phyloP scores from a whole-genome alignment of 2,329 filamentous ascomycete species.

The Alternaria dauci region DNA sequence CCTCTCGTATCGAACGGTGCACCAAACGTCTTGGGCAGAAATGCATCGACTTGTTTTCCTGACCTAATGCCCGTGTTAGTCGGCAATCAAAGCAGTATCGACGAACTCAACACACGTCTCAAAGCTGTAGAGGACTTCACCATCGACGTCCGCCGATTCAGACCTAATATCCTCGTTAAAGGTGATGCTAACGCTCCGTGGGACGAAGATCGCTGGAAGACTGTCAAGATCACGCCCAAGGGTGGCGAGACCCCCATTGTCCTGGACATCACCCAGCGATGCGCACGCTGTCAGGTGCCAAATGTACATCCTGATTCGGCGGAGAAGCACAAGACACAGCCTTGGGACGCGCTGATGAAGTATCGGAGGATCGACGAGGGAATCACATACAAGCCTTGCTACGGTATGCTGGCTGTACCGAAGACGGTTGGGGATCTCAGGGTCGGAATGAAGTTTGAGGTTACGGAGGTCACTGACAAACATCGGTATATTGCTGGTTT shows the following conservation, averaged over 20 bases:
- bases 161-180: slow-evolving; percentile 69
- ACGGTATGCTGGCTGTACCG: slow-evolving; percentile 71
- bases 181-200: slow-evolving; percentile 61
- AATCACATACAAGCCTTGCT: slow-evolving; percentile 70
- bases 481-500: slow-evolving; percentile 62
- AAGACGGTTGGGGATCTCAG: slow-evolving; percentile 64
- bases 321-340: slow-evolving; percentile 65
- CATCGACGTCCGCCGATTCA: slow-evolving; percentile 65
- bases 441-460: slow-evolving; percentile 67
- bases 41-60: slow-evolving; percentile 65
- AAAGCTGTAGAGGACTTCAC: slow-evolving; percentile 57
- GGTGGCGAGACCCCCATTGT: slow-evolving; percentile 45
- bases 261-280: slow-evolving; percentile 67
- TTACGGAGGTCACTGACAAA: slow-evolving; percentile 64
- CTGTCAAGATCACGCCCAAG: slow-evolving; percentile 55
- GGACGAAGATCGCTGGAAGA: slow-evolving; percentile 71
- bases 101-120: slow-evolving; percentile 66
- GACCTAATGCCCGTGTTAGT: slow-evolving; percentile 67
- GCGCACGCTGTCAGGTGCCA: slow-evolving; percentile 68
- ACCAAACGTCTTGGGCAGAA: slow-evolving; percentile 62
- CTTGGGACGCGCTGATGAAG: slow-evolving; percentile 69
- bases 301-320: slow-evolving; percentile 72
- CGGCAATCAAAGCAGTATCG: slow-evolving; percentile 63
- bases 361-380: slow-evolving; percentile 68
- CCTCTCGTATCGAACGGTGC: slow-evolving; percentile 65